A percentile compares a stretch with the other conserved stretches of the same genome.
Evolutionary conservation across 164 flowering plant genomes (phyloP).

Genomic region (Berberis thunbergii): DNA sequence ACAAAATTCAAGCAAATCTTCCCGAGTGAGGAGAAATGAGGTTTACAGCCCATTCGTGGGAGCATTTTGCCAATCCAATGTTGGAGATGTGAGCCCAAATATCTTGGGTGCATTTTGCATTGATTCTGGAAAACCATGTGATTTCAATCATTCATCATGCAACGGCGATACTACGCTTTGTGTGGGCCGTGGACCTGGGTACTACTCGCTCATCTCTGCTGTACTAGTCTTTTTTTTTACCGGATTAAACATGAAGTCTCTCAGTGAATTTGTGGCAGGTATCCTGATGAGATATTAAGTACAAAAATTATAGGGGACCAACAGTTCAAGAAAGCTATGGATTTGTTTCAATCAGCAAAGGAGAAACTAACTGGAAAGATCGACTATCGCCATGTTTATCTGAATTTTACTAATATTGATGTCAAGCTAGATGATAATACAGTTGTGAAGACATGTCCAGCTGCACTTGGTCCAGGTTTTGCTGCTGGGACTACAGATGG

Average conservation of each 20-base stretch:
- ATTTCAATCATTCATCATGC: conserved; percentile 55
- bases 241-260: too few relatives aligned
- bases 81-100: conserved; percentile 63
- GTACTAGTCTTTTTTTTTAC: too few relatives aligned
- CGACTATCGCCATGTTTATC: conserved; percentile 40
- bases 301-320: conserved; percentile 58
- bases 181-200: conserved; percentile 66
- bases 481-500: conserved; percentile 77
- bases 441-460: conserved; percentile 45
- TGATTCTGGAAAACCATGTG: conserved; percentile 45
- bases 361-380: conserved; percentile 37
- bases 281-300: conserved; percentile 57
- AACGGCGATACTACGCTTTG: conserved; percentile 44
- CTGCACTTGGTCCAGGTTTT: conserved; percentile 57
- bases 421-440: conserved; percentile 27
- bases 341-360: conserved; percentile 35
- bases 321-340: conserved; percentile 41
- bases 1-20: conserved; percentile 27
- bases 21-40: conserved; percentile 41
- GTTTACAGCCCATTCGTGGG: conserved; percentile 32
- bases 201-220: conserved; percentile 2
- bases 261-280: conserved; percentile 19
- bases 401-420: conserved; percentile 42
- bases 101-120: conserved; percentile 58
- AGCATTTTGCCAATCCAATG: conserved; percentile 67